Evolutionary conservation across 2,329 filamentous ascomycete species (phyloP), one percentile per base, ranked within the genome.

Genomic region (Boeremia lycopersici): DNA sequence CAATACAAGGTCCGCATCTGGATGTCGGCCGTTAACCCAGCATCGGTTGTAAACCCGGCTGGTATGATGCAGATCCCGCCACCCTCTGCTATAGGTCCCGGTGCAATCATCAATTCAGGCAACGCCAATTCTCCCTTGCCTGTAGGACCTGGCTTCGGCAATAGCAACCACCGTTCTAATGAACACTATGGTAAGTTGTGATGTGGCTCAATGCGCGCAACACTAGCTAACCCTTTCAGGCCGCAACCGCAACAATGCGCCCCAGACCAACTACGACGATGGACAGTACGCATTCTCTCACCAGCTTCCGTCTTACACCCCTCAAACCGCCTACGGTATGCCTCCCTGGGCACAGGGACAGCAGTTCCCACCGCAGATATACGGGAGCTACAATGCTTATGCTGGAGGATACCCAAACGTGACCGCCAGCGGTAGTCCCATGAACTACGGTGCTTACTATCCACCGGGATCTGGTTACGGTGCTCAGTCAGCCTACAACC

Each of bases 1-100:
- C 93, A 98, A 59, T 99, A 98, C 83, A 99, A 99, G 81, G 96
- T 93, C 19, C 87, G 96, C 65, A 99, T 99, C 68, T 99, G 95
- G 95, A 96, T 99, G 91, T 98, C 93, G 4, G 95, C 95, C 4
- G 96, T 99, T 75, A 99, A 99, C 73, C 95, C 95, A 7, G 95
- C 93, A 5, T 97, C 93, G 0, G 97, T 98, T 74, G 68, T 74
- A 31, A 73, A 73, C 40, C 71, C 71, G 10, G 67, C 69, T 3
- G 71, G 70, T n/a, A 41, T 65, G 19, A 64, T 65, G 35, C 68
- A 72, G 23, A 63, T 75, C 7, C 68, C 67, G 15, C 73, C 73
- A 12, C 74, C 74, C 2, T 74, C 74, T 23, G 73, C 70, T 6
- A 72, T 75, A 28, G 74, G 73, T 5, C 74, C 74, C 39, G 74